Evolutionary conservation across 306 rosid genomes (phyloP).

Genomic region (Astragalus glycyphyllos): DNA sequence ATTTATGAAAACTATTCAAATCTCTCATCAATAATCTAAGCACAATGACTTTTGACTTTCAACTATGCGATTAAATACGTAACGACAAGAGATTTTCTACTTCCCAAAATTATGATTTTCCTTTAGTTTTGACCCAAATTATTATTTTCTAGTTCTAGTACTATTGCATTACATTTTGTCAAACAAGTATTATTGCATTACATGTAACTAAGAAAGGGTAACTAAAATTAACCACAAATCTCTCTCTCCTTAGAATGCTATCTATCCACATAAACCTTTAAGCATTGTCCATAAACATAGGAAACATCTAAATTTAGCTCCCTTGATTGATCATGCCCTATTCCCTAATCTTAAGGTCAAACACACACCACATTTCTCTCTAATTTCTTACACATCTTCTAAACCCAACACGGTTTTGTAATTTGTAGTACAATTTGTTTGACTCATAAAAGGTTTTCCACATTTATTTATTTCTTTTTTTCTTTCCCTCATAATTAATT

Average conservation of each 20-base stretch:
- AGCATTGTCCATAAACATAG: constrained; percentile 47
- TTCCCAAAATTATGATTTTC: neutral
- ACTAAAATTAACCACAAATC: constrained; percentile 39
- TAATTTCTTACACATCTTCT: constrained; percentile 45
- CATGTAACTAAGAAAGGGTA: neutral
- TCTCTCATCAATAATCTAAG: too few relatives aligned
- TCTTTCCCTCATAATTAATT: neutral
- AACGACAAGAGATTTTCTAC: too few relatives aligned
- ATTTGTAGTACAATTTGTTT: constrained; percentile 25
- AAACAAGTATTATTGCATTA: too few relatives aligned
- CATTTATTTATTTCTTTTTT: constrained; percentile 5
- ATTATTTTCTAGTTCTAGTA: neutral
- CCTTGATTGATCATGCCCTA: constrained; percentile 24
- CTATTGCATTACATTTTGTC: too few relatives aligned
- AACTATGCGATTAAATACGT: too few relatives aligned
- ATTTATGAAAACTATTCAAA: too few relatives aligned
- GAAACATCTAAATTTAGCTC: constrained; percentile 50
- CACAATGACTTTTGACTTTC: too few relatives aligned
- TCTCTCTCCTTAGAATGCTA: constrained; percentile 23
- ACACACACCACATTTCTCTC: constrained; percentile 45
- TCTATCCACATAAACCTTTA: constrained; percentile 49
- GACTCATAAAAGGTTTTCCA: constrained; percentile 37
- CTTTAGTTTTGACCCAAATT: too few relatives aligned
- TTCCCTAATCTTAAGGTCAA: constrained; percentile 63
- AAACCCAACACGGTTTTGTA: constrained; percentile 61